Conservation (phyloP, 2,329 filamentous ascomycete species). For the Myriosclerotinia curreyana region DNA sequence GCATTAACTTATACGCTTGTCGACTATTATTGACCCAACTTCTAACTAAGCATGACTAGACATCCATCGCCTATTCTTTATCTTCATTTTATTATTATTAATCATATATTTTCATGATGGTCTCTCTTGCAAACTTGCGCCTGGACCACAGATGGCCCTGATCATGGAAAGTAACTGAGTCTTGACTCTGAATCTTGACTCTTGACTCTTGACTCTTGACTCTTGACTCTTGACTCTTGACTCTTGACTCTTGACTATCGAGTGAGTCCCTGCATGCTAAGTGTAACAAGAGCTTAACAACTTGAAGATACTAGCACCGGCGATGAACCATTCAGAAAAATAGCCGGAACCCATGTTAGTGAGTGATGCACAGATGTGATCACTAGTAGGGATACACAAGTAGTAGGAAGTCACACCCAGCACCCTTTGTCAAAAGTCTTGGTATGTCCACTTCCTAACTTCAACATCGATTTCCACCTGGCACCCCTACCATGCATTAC, state of each 20-base stretch:
- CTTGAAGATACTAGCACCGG: constrained; percentile 2
- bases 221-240: background rate
- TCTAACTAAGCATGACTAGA: too few relatives aligned
- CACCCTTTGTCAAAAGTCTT: background rate
- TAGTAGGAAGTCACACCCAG: background rate
- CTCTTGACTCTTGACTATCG: too few relatives aligned
- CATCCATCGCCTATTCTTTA: background rate
- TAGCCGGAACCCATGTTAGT: background rate
- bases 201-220: too few relatives aligned
- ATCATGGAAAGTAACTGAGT: constrained; percentile 3
- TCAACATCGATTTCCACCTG: constrained; percentile 7
- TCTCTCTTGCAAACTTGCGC: background rate
- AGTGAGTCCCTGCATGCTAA: constrained; percentile 9
- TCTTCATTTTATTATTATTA: background rate
- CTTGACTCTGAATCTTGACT: background rate
- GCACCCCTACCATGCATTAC: constrained; percentile 11
- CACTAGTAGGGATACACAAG: background rate
- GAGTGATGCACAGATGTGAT: constrained; percentile 9
- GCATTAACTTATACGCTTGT: too few relatives aligned
- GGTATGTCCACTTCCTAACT: constrained; percentile 11
- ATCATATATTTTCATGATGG: background rate
- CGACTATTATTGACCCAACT: too few relatives aligned
- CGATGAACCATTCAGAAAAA: constrained; percentile 13
- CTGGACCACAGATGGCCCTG: constrained; percentile 7
- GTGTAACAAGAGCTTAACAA: background rate